Base-by-base conservation (phyloP, 495 filamentous ascomycete species). In the Terfezia claveryi region DNA sequence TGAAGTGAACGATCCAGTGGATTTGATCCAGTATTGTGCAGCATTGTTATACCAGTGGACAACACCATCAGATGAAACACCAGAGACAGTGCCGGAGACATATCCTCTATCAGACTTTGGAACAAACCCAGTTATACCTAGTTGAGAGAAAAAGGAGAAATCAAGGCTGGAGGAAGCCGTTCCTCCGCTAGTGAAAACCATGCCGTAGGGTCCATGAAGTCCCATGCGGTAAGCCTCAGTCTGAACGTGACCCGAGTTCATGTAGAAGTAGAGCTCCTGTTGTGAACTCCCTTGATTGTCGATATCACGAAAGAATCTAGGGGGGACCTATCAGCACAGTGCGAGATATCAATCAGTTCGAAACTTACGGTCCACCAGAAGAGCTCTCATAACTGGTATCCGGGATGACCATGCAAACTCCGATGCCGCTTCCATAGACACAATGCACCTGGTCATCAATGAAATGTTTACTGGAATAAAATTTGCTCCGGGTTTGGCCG, bases 361-460 rank as follows among this genome's bases (percentile, higher is more conserved):
- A 46, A 46, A 46, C 23, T 56, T 54, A 52, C 16, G 75, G 75
- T 0, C 75, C 76, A 12, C 76, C 75, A 0, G 73, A 75, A 1
- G 71, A 70, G 2, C 69, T 71, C 61, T 78, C 75, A 10, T 71
- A 72, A 41, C 50, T 32, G n/a, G 50, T 51, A 50, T 59, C 52
- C 14, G 70, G 70, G 4, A 72, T 70, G 49, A 76, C 64, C 54
- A 76, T 72, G 62, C 76, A 78, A 14, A 71, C 66, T 46, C 72
- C 71, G 10, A 71, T 57, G 44, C 64, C 60, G 53, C 66, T 66
- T 23, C 71, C 70, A 36, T 68, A 71, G 1, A 76, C 73, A 67
- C 79, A 82, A 58, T 81, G 77, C 8, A 72, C 70, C 11, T 76
- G 68, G 58, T 82, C 78, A 61, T 82, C 79, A 66, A 82, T 81